Base-by-base conservation (phyloP, 1,139 yeast genomes). In the Zygoascus meyerae region DNA sequence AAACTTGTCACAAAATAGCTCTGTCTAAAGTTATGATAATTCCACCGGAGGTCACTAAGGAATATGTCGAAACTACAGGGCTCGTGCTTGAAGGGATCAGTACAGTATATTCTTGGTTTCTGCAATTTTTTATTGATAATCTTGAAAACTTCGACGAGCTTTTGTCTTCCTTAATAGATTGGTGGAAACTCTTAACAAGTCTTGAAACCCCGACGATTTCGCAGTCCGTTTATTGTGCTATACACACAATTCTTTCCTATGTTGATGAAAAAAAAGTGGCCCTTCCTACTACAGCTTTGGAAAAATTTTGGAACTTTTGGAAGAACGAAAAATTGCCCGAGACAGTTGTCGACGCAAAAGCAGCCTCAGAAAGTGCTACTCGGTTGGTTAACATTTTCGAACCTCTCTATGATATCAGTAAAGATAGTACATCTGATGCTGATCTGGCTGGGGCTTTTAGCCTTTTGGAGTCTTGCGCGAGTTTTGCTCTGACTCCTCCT, bases 231-330 rank as follows among this genome's bases (percentile, higher is more conserved):
- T 82, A 82, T 58, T 69, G 72, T 41, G 69, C 81, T 1, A 71
- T 79, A 49, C 66, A 70, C 35, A 75, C 72, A 17, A 61, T 83
- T n/a, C 59, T 81, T 44, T 53, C 55, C 1, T 59, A 68, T 1
- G 64, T 77, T 34, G 34, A 41, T 11, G 49, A 37, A n/a, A 15
- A 41, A 34, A 40, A 48, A 12, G 47, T 29, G 3, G 11, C 21
- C 12, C 48, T 71, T 5, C 71, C 79, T 0, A 42, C 46, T 0
- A 67, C 60, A 2, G 65, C 79, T 7, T 56, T 75, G 30, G 66
- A 70, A 4, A 58, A 70, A 31, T 64, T 81, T 2, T 83, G 79
- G 62, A 64, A 70, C 0, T 81, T 85, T 52, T 89, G 95, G 95
- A 63, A 73, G 1, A 57, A 67, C 1, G 77, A 81, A 72, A 36